Evolutionary conservation across 768 basidiomycete genomes (phyloP), one percentile per base, ranked within the genome.

Genomic region (Xanthoconium stramineum): DNA sequence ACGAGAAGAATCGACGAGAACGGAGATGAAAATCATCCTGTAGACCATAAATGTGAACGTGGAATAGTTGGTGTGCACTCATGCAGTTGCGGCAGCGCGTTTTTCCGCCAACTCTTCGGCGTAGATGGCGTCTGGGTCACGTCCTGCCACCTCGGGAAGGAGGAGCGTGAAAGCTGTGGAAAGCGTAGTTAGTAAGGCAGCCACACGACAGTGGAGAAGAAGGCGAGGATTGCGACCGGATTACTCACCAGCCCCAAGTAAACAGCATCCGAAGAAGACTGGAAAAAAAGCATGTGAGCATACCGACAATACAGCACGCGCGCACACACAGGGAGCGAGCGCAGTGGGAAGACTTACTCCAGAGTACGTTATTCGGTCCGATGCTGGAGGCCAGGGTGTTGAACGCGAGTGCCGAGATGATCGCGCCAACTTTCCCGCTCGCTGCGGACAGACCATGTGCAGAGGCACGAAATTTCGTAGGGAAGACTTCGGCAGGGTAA

Each of bases 401-500:
- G 75, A 91, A 90, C 2, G 77, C 87, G 42, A 90, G 80, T 1
- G 86, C 84, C 12, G 85, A 83, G 60, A 90, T 79, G 75, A 92
- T 89, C 0, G 89, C 90, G 50, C 89, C 90, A 0, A 74, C 75
- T 66, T 92, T 91, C 19, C 90, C 90, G 39, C 73, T 73, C 0
- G 88, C 90, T 3, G 90, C 89, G 2, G 83, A 84, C 13, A 89
- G 73, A 30, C 90, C 90, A 66, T 91, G 89, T 14, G 88, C 89
- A 47, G 80, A 80, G 28, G 85, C 86, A 44, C 84, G 80, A 72
- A 83, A 89, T 37, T 83, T 77, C 1, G 90, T 91, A 0, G 89
- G 90, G 76, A 89, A 90, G 12, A 90, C 84, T 72, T 90, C 88
- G 5, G 85, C 86, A 3, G 89, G 86, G 65, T 88, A 87, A 66